These are phyloP conservation scores for Fusarium veterinarium DNA, from an alignment of 2,329 filamentous ascomycete species.

Conservation along the genomic window DNA sequence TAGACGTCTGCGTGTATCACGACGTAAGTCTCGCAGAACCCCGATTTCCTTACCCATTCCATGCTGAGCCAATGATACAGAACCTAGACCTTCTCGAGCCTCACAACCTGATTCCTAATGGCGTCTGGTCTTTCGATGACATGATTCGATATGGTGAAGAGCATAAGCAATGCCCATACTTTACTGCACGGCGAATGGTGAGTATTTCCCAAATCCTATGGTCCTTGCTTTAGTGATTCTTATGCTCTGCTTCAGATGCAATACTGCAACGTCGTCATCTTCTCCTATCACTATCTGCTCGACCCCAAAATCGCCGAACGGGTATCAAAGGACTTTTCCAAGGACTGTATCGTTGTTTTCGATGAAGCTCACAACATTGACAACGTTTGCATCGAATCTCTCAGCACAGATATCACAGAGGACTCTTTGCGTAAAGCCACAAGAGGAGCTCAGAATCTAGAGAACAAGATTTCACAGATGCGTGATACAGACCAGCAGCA, in stretches of 20 bases:
- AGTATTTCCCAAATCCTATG: slow-evolving; percentile 31
- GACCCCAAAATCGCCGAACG: slow-evolving; percentile 98
- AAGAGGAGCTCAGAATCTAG: slow-evolving; percentile 88
- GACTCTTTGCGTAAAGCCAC: slow-evolving; percentile 93
- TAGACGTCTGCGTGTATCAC: slow-evolving; percentile 95
- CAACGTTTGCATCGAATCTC: slow-evolving; percentile 97
- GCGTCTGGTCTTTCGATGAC: slow-evolving; percentile 94
- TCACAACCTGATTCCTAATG: slow-evolving; percentile 92
- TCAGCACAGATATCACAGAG: slow-evolving; percentile 96
- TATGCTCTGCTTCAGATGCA: slow-evolving; percentile 74
- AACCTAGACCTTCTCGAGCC: slow-evolving; percentile 96
- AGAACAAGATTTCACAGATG: slow-evolving; percentile 92
- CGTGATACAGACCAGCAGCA: slow-evolving; percentile 95
- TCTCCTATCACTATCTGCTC: slow-evolving; percentile 97
- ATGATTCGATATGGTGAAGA: slow-evolving; percentile 91
- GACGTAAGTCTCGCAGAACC: slow-evolving; percentile 68
- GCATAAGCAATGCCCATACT: slow-evolving; percentile 97
- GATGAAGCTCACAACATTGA: slow-evolving; percentile 99
- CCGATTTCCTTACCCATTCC: not conserved
- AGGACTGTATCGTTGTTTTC: slow-evolving; percentile 98
- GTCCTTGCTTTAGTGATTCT: not conserved
- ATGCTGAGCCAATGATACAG: slow-evolving; percentile 52
- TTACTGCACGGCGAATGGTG: slow-evolving; percentile 94
- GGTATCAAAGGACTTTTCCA: slow-evolving; percentile 94
- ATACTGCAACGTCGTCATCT: slow-evolving; percentile 99